Evolutionary conservation across 2,329 filamentous ascomycete genomes (phyloP).

Genomic region (Teratosphaeria epicoccoides): DNA sequence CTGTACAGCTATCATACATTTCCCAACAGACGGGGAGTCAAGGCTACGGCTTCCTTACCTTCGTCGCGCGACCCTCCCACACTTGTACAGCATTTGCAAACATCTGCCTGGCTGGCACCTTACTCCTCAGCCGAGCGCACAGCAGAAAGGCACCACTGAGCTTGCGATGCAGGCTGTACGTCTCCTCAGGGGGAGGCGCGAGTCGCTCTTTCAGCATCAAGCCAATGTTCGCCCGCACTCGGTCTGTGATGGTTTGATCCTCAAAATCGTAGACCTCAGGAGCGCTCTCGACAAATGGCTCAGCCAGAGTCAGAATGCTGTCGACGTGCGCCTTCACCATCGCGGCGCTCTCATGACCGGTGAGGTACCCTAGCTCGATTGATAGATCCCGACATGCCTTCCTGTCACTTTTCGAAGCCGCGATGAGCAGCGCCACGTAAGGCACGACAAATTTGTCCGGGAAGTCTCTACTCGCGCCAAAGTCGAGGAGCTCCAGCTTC

Average conservation of each 20-base stretch:
- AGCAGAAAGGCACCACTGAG: constrained; percentile 88
- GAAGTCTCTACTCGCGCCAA: constrained; percentile 83
- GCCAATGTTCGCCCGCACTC: constrained; percentile 79
- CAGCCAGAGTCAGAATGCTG: constrained; percentile 79
- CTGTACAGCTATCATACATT: neutral
- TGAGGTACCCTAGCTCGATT: constrained; percentile 62
- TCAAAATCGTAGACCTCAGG: constrained; percentile 84
- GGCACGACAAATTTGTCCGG: constrained; percentile 66
- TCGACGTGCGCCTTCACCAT: constrained; percentile 91
- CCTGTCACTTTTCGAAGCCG: constrained; percentile 52
- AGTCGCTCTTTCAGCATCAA: constrained; percentile 85
- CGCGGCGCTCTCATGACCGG: constrained; percentile 68
- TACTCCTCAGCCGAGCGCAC: constrained; percentile 75
- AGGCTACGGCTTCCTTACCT: constrained; percentile 8
- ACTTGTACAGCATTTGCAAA: constrained; percentile 50
- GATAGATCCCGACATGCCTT: constrained; percentile 19
- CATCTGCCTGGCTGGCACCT: constrained; percentile 68
- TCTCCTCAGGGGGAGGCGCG: constrained; percentile 90
- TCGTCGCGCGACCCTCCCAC: constrained; percentile 22
- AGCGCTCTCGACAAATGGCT: constrained; percentile 70
- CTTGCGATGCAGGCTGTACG: constrained; percentile 90
- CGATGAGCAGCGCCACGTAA: constrained; percentile 71
- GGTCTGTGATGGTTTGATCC: constrained; percentile 91
- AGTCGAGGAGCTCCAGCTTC: constrained; percentile 84
- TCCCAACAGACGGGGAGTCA: neutral